Evolutionary conservation across 1,139 yeast species (phyloP), one percentile per base, ranked within the genome.

Genomic region (Nakaseomyces uthaithaninus): DNA sequence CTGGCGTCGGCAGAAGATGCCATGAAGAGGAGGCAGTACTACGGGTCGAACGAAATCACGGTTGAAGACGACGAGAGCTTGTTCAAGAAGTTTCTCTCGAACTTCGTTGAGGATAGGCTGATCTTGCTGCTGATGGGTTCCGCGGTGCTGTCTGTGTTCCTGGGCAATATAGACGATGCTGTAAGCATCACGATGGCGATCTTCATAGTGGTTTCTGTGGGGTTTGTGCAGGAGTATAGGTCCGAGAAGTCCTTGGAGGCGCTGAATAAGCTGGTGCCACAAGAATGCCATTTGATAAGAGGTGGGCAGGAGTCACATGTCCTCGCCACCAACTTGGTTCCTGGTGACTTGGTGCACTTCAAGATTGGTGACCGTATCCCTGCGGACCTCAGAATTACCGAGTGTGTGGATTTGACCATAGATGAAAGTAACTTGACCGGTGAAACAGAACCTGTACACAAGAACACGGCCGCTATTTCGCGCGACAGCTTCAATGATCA

Each of bases 341-440:
- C 97, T 2, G 98, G 97, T 39, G 97, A 91, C 60, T 65, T 91
- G 57, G 94, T 91, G 27, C 83, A 79, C 54, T 84, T 91, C 54
- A 63, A 78, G 31, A 91, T 86, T 42, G 98, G 98, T 51, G 98
- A 91, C 62, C 72, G 95, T 49, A 80, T 91, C 41, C 97, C 98
- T 1, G 97, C 97, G 0, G 97, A 91, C 62, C 66, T 89, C 33
- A 73, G 97, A 55, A 69, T 91, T 43, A 72, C 79, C 2, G 80
- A 81, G 45, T 77, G 94, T 1, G 81, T 76, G 17, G 91, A 86
- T 55, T 69, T 91, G 49, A 67, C 80, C 24, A 77, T 91, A 44
- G 97, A 89, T 64, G 97, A 91, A 63, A 79, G 93, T 63, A 86
- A 86, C 58, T 71, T 91, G 51, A 91, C 98, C 1, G 98, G 98